phyloP scores from a whole-genome alignment of 208 protist genomes.

The Vickermania ingenoplastis region DNA sequence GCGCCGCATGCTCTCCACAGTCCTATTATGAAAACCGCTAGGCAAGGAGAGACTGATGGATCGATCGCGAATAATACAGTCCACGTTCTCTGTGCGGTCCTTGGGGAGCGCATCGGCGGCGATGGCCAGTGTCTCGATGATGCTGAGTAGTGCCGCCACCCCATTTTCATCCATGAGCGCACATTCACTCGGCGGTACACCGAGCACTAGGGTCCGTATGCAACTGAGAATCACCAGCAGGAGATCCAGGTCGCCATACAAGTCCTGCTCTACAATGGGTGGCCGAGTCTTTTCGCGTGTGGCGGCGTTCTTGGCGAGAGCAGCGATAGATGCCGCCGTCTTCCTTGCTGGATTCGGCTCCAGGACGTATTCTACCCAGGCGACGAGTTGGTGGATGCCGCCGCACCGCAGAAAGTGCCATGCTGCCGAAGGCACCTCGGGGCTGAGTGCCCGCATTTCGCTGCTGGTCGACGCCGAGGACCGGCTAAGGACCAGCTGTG shows the following conservation, averaged over 20 bases:
- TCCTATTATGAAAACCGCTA: neutral
- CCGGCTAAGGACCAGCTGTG: neutral
- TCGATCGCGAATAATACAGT: neutral
- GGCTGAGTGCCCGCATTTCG: neutral
- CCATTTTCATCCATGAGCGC: constrained; percentile 41
- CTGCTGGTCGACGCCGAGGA: neutral
- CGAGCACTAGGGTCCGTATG: constrained; percentile 20
- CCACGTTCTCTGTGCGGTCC: neutral
- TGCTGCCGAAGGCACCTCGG: neutral
- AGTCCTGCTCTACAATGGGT: constrained; percentile 8
- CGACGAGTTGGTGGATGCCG: constrained; percentile 9
- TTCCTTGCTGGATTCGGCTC: neutral
- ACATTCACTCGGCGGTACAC: constrained; percentile 16
- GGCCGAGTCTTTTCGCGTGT: constrained; percentile 1
- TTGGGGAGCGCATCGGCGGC: constrained; percentile 7
- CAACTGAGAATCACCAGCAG: constrained; percentile 18
- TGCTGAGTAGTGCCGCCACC: constrained; percentile 22
- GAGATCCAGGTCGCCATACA: constrained; percentile 9
- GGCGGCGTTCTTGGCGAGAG: neutral
- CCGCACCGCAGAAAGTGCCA: constrained; percentile 3
- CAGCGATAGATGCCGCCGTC: neutral
- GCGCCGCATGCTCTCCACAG: neutral
- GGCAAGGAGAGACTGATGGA: constrained; percentile 3
- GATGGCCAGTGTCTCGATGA: constrained; percentile 22
- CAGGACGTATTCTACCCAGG: neutral